Evolutionary conservation across 208 protist species (phyloP), one percentile per base, ranked within the genome.

Genomic region (Strigomonas culicis): DNA sequence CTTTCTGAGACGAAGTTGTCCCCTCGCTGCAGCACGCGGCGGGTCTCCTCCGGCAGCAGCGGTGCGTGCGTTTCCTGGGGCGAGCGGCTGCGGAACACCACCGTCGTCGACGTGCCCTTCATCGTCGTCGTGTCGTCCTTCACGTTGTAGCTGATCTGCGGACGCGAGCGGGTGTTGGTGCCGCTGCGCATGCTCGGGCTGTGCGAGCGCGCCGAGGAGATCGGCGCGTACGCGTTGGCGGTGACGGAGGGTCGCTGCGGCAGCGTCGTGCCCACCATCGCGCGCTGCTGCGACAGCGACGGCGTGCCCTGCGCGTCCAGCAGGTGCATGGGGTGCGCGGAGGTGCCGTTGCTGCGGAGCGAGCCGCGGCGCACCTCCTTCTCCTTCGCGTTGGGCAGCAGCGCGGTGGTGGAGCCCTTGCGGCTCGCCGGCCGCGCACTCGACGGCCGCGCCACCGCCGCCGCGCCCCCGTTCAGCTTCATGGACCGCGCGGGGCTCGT

Each of bases 101-200:
- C 84, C 17, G 82, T 92, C 21, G 88, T 77, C 15, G 84, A 89
- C 31, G 70, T 86, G 6, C 79, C 76, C 49, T 83, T 76, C 69
- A 90, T 75, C 11, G 63, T 75, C 0, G 70, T 60, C 28, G 69
- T 66, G 36, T 83, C 75, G 19, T 39, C 65, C 41, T 77, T 64
- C 13, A 46, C 58, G n/a, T 65, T 75, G 58, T 78, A 86, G 25
- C 62, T 67, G 32, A 86, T 89, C 36, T 78, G 75, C 63, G 80
- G 80, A 1, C 82, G 77, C 1, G 75, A 68, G 25, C 79, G 72
- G 6, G 68, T 76, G 11, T 72, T 80, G 2, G 83, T 84, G 51
- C 60, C 57, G 19, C 72, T 78, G 36, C 68, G 73, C 24, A 75
- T 58, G 57, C 72, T 77, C 25, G 61, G 66, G 56, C 72, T 70